Evolutionary conservation across 2,329 filamentous ascomycete genomes (phyloP), one percentile per base, ranked within the genome.

Genomic region (Diplodia mutila): DNA sequence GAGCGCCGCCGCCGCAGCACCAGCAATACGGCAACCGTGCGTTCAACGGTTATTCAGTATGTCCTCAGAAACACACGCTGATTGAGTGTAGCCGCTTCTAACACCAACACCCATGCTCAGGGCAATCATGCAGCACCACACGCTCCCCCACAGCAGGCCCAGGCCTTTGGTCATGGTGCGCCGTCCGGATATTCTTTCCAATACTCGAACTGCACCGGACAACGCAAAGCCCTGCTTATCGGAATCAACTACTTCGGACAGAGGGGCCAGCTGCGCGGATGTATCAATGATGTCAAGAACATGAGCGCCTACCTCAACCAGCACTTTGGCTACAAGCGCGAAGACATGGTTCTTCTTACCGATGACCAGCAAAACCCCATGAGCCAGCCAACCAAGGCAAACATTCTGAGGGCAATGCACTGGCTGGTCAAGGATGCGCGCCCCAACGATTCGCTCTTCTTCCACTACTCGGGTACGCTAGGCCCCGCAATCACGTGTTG

Each of bases 241-340:
- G 94, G 94, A 66, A 97, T 97, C 84, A 97, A 97, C 81, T 97
- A 98, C 81, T 97, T 97, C 77, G 90, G 91, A 63, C 94, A 97
- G 81, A 89, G 92, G 68, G 94, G 94, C 32, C 92, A 97, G 83
- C 85, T 97, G 57, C 86, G 93, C 68, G 94, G 94, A 54, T 98
- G 94, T 76, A 97, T 97, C 83, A 97, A 98, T 77, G 94, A 98
- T 77, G 94, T 97, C 52, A 92, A 94, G 81, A 97, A 97, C 82
- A 97, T 98, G 93, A 97, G 93, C 25, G 86, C 87, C 61, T 98
- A 97, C 77, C 84, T 98, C 68, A 92, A 92, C 70, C 89, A 94
- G 79, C 89, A 93, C 75, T 97, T 96, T 78, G 91, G 91, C 34
- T 98, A 98, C 79, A 93, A 93, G 80, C 85, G 93, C 68, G 94